Evolutionary conservation across 108 stramenopile species (phyloP), one percentile per base, ranked within the genome.

Genomic region (Parietichytrium sp.): DNA sequence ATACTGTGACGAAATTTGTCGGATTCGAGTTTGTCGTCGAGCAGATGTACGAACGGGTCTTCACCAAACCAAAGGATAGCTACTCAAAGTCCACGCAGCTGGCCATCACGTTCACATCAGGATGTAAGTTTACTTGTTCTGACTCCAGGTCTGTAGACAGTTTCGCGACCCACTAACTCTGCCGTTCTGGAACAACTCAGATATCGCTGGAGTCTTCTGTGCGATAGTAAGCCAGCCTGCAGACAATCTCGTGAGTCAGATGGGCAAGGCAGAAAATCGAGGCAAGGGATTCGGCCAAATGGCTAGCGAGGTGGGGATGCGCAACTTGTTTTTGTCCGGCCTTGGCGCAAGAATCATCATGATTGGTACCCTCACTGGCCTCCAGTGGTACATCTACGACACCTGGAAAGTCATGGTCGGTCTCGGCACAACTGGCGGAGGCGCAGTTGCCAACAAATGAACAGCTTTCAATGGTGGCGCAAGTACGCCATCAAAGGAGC

Each of bases 321-420:
- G 88, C 82, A 99, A 96, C 85, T 93, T 99, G 42, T 95, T 94
- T 88, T 93, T 95, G 13, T 93, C 93, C 80, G 98, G 98, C 80
- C 94, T 99, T 51, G 82, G 88, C 79, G 93, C 96, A 52, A 93
- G 98, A 87, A 97, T 96, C 85, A 91, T 99, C 83, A 97, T 99
- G 98, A 97, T 97, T 86, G 98, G 98, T 83, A 95, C 95, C 47
- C 93, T 99, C 53, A 97, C 96, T 30, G 98, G 96, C 51, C 96
- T 96, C 83, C 98, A 99, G 90, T 99, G 96, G 92, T 95, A 95
- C 87, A 96, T 99, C 88, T 99, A 95, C 89, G 98, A 99, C 86
- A 93, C 93, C 49, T 95, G 97, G 81, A 97, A 96, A 95, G 85
- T 80, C 80, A 90, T 93, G 10, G 38, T 54, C 4, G 82, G 82